These are phyloP conservation scores for Yarrowia keelungensis DNA, from an alignment of 805 yeast genomes.

Conservation along the genomic window DNA sequence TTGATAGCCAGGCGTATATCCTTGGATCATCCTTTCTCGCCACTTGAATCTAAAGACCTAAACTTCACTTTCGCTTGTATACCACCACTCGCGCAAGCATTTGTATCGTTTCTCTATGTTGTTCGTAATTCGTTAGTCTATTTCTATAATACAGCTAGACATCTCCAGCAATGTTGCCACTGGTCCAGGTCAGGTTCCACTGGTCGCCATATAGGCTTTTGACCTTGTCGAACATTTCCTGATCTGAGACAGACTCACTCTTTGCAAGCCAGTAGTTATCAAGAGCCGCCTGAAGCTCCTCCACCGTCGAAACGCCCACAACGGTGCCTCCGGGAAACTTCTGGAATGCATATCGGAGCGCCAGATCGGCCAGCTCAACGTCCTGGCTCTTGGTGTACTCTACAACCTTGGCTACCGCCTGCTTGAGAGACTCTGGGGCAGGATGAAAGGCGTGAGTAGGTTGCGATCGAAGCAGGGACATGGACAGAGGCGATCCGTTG, in stretches of 20 bases:
- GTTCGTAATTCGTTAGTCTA: constrained; percentile 9
- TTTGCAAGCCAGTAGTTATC: constrained; percentile 60
- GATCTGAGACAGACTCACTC: constrained; percentile 43
- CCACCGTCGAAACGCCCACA: constrained; percentile 72
- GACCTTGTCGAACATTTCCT: constrained; percentile 27
- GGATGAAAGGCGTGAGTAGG: constrained; percentile 83
- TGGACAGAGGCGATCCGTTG: constrained; percentile 85
- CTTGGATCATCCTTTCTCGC: too few relatives aligned
- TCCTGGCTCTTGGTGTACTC: constrained; percentile 53
- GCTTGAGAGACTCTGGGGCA: constrained; percentile 64
- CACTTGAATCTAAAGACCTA: too few relatives aligned
- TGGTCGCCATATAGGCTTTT: constrained; percentile 32
- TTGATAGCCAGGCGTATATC: too few relatives aligned
- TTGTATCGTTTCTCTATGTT: too few relatives aligned
- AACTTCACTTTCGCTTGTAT: too few relatives aligned
- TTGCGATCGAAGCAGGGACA: constrained; percentile 79
- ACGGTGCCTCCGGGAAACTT: constrained; percentile 76
- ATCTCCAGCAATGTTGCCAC: constrained; percentile 35
- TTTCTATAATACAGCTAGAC: constrained; percentile 7
- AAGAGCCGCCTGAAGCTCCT: constrained; percentile 70
- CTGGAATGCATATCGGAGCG: constrained; percentile 75
- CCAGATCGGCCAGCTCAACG: constrained; percentile 79
- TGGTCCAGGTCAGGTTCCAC: constrained; percentile 37
- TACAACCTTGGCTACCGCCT: constrained; percentile 56
- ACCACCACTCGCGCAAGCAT: too few relatives aligned